Percentiles rank a stretch among this genome's conserved stretches.
Conservation (phyloP, 2,329 filamentous ascomycete species). For the Phoma sp. region DNA sequence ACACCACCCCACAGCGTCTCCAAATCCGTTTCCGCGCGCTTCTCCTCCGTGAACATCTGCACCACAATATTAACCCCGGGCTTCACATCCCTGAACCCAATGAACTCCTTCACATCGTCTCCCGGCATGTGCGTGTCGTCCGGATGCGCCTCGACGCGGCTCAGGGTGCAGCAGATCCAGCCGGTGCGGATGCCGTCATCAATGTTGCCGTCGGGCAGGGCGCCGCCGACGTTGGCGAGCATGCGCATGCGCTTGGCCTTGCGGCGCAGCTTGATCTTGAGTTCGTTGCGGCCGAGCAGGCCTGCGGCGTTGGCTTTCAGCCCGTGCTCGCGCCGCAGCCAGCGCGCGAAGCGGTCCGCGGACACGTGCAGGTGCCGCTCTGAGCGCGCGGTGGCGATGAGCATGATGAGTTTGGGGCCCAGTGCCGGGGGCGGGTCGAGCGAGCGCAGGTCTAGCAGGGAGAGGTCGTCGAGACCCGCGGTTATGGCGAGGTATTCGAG, state of each 20-base stretch:
- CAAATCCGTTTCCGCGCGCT: slow-evolving; percentile 69
- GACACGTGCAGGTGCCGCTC: slow-evolving; percentile 93
- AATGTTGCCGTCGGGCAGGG: slow-evolving; percentile 60
- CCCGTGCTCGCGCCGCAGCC: slow-evolving; percentile 75
- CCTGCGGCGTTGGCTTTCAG: slow-evolving; percentile 83
- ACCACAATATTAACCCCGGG: slow-evolving; percentile 69
- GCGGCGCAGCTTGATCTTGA: slow-evolving; percentile 83
- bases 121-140: slow-evolving; percentile 41
- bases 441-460: slow-evolving; percentile 79
- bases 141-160: slow-evolving; percentile 66
- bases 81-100: slow-evolving; percentile 74
- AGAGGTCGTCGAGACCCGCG: slow-evolving; percentile 82
- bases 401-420: slow-evolving; percentile 87
- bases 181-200: slow-evolving; percentile 91
- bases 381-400: slow-evolving; percentile 88
- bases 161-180: slow-evolving; percentile 95
- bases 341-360: slow-evolving; percentile 86
- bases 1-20: slow-evolving; percentile 67
- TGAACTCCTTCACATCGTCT: slow-evolving; percentile 60
- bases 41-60: slow-evolving; percentile 74
- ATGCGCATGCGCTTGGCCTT: slow-evolving; percentile 82
- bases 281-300: slow-evolving; percentile 84
- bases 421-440: slow-evolving; percentile 87
- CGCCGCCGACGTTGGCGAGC: slow-evolving; percentile 70
- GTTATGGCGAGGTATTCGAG: slow-evolving; percentile 82